Evolutionary conservation across 1,284 basidiomycete species (phyloP).

Genomic region (Coniophora puteana): DNA sequence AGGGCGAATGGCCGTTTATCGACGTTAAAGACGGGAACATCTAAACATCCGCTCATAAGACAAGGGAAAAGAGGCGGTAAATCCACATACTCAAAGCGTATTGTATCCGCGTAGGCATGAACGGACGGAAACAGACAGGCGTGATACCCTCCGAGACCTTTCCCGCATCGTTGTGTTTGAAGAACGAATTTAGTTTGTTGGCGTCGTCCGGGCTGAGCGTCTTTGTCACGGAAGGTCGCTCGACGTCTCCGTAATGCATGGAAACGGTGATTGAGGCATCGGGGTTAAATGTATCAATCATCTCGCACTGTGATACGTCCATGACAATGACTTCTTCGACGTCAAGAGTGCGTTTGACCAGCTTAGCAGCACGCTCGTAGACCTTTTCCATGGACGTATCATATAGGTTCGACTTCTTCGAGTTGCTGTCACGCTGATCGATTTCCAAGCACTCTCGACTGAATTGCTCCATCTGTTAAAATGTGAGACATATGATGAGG

Average conservation of each 20-base stretch:
- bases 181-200: slow-evolving; percentile 69
- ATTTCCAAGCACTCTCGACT: slow-evolving; percentile 94
- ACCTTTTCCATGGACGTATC: slow-evolving; percentile 79
- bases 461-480: slow-evolving; percentile 83
- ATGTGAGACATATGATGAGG: not conserved
- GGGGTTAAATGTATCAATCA: slow-evolving; percentile 69
- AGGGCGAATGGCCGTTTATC: slow-evolving; percentile 93
- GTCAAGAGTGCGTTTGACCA: slow-evolving; percentile 87
- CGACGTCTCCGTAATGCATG: slow-evolving; percentile 43
- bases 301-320: slow-evolving; percentile 90
- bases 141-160: slow-evolving; percentile 83
- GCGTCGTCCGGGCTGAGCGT: slow-evolving; percentile 69
- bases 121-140: slow-evolving; percentile 72
- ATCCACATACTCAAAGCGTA: slow-evolving; percentile 73
- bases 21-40: slow-evolving; percentile 90
- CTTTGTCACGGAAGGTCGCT: slow-evolving; percentile 37
- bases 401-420: slow-evolving; percentile 21
- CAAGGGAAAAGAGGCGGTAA: not conserved
- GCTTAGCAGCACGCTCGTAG: slow-evolving; percentile 82
- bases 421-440: slow-evolving; percentile 54
- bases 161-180: slow-evolving; percentile 76
- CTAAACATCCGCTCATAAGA: slow-evolving; percentile 23
- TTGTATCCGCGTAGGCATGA: slow-evolving; percentile 77
- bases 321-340: slow-evolving; percentile 90
- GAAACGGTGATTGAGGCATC: slow-evolving; percentile 67